Evolutionary conservation across 176 grass and related monocot genomes (phyloP).

Genomic region (Cenchrus fungigraminus): DNA sequence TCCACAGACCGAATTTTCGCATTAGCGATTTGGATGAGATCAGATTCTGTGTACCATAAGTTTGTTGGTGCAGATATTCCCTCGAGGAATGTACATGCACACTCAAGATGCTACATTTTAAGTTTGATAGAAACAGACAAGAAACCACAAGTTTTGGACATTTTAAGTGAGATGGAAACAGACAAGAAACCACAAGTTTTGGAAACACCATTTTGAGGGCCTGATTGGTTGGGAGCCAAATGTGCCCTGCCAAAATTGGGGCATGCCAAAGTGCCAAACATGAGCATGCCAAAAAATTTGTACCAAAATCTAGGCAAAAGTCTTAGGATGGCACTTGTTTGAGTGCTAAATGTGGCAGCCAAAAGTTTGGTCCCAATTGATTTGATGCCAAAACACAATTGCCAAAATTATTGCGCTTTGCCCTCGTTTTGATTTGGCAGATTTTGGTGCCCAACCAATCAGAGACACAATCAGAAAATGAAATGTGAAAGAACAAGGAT

Average conservation of each 20-base stretch:
- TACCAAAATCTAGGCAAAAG: too few species aligned
- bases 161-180: constrained; percentile 11
- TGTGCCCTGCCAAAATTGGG: too few species aligned
- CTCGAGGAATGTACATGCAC: background rate
- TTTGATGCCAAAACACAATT: too few species aligned
- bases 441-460: too few species aligned
- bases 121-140: constrained; percentile 5
- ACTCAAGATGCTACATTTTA: background rate
- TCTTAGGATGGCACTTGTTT: too few species aligned
- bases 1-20: background rate
- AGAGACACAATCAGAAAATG: constrained; percentile 7
- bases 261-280: too few species aligned
- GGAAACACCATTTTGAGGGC: background rate
- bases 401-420: too few species aligned
- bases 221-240: too few species aligned
- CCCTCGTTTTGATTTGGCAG: too few species aligned
- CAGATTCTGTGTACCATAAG: background rate
- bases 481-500: background rate
- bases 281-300: too few species aligned
- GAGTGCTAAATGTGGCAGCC: too few species aligned
- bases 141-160: background rate
- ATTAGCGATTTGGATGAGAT: background rate
- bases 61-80: background rate
- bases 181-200: background rate
- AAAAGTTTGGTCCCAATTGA: too few species aligned